Conservation (phyloP, 371 early-diverging fungal genomes). For the Chytridium lagenaria region DNA sequence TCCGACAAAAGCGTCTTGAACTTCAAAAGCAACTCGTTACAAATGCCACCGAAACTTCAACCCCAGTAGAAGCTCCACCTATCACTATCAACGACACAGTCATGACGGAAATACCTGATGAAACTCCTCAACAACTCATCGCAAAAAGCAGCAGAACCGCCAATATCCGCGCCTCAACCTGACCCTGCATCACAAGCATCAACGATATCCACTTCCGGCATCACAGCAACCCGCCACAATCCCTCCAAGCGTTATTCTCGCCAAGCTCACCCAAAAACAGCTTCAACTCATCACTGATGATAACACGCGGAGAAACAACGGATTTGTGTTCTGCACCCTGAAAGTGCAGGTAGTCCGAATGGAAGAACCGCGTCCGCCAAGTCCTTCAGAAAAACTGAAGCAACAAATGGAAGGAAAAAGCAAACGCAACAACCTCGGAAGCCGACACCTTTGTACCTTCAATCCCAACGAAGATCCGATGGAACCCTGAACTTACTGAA, state of each 20-base stretch:
- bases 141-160: not conserved
- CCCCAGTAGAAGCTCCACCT: not conserved
- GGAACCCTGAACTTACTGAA: not conserved
- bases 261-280: not conserved
- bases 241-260: not conserved
- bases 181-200: not conserved
- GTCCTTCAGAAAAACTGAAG: constrained; percentile 16
- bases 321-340: not conserved
- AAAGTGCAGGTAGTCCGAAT: not conserved
- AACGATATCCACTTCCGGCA: not conserved
- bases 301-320: not conserved
- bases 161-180: not conserved
- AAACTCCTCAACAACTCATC: not conserved
- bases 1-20: constrained; percentile 14
- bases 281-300: not conserved
- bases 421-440: not conserved
- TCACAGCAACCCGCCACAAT: not conserved
- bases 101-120: too few relatives aligned
- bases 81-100: too few relatives aligned
- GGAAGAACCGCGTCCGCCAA: constrained; percentile 1
- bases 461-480: not conserved
- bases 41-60: not conserved
- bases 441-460: not conserved
- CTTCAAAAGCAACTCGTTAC: constrained; percentile 14
- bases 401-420: not conserved